Evolutionary conservation across 257 asterid species (phyloP), one percentile per base, ranked within the genome.

Genomic region (Solanum corneliomulleri): DNA sequence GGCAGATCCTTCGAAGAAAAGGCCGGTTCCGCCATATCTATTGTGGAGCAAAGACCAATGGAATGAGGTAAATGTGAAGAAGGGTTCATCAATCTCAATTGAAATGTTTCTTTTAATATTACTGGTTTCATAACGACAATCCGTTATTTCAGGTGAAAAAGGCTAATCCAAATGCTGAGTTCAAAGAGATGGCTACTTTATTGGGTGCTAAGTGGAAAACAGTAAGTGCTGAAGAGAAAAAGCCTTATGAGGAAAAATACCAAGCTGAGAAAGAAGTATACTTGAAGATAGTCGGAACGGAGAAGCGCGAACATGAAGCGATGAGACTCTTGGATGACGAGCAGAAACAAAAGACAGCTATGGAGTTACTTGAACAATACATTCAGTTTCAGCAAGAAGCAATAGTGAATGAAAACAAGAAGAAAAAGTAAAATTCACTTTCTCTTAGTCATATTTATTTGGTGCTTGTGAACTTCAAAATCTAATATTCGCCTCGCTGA

Each of bases 1-100:
- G 89, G 92, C 37, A 9, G 90, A 89, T 74, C 86, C 88, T 2
- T 72, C 91, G 2, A 93, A 64, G 88, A 96, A 95, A 85, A 96
- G 88, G 91, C 99, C 98, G 29, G 93, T 97, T 2, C 95, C 97
- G 39, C 90, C 99, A 1, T 96, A 96, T 71, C 92, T 88, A 3
- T 86, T 93, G 81, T 96, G 99, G 99, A 94, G 95, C 91, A 96
- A 96, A 90, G 98, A 95, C 87, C 95, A 93, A 66, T 96, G 99
- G 99, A 91, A 86, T 89, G 98, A 94, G 98, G 99, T 96, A 88
- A 52, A 58, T 37, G 10, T 14, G n/a, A 20, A n/a, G 23, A 25
- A 37, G n/a, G 4, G 47, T 11, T 84, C 14, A 16, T 86, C 18
- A 41, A n/a, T 18, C 9, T 71, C 27, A 82, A 6, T 82, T 69